Conservation (phyloP, 805 yeast species). For the Metschnikowia similis region DNA sequence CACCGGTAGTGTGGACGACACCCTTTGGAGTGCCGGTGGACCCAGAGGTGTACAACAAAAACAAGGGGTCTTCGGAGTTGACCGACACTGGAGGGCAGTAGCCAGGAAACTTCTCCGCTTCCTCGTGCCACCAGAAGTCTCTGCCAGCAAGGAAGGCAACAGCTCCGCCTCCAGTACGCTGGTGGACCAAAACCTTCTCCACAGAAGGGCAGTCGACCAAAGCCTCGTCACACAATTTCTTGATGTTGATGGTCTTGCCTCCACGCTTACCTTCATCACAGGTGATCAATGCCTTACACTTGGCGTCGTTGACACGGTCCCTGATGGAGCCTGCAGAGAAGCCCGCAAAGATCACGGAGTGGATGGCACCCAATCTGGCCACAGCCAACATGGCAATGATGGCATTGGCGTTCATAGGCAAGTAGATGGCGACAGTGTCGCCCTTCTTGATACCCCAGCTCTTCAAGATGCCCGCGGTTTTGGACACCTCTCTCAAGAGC, state of each 20-base stretch:
- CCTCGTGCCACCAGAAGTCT: slow-evolving; percentile 78
- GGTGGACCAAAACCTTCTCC: slow-evolving; percentile 63
- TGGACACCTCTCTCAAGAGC: slow-evolving; percentile 64
- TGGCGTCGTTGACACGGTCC: slow-evolving; percentile 70
- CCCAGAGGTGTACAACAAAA: slow-evolving; percentile 79
- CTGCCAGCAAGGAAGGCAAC: slow-evolving; percentile 50
- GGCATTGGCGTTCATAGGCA: slow-evolving; percentile 86
- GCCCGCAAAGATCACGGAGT: slow-evolving; percentile 84
- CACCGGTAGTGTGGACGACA: slow-evolving; percentile 77
- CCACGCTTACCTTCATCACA: slow-evolving; percentile 83
- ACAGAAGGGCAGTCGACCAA: slow-evolving; percentile 62
- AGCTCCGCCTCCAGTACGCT: slow-evolving; percentile 63
- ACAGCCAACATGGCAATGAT: slow-evolving; percentile 72
- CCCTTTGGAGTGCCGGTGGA: slow-evolving; percentile 90
- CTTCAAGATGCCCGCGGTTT: slow-evolving; percentile 65
- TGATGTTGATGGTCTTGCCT: slow-evolving; percentile 74
- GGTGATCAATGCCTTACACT: slow-evolving; percentile 68
- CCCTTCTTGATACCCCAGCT: slow-evolving; percentile 71
- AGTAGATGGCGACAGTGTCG: slow-evolving; percentile 79
- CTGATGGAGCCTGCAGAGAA: slow-evolving; percentile 68
- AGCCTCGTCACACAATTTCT: slow-evolving; percentile 81
- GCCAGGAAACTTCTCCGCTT: slow-evolving; percentile 58
- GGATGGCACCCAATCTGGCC: slow-evolving; percentile 77
- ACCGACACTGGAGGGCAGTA: slow-evolving; percentile 74
- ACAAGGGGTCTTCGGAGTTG: slow-evolving; percentile 75